phyloP scores from a whole-genome alignment of 768 basidiomycete genomes.

The Mrakia frigida region DNA sequence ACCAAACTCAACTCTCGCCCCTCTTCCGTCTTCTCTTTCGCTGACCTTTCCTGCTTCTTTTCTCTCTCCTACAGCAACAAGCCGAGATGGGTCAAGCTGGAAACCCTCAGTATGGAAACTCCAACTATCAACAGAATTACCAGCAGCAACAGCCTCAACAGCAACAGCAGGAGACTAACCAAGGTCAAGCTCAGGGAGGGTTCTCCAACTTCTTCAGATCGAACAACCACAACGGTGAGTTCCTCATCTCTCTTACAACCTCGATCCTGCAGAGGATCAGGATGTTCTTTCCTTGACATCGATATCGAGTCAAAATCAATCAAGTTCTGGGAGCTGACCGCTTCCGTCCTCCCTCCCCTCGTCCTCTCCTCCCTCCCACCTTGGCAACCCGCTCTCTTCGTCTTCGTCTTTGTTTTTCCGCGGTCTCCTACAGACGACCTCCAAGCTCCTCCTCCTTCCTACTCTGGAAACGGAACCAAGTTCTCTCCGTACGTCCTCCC shows the following conservation, averaged over 20 bases:
- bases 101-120: neutral
- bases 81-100: slow-evolving; percentile 5
- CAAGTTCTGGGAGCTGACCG: neutral
- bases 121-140: neutral
- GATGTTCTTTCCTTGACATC: no score
- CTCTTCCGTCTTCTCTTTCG: no score
- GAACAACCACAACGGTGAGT: neutral
- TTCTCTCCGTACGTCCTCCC: neutral
- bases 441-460: neutral
- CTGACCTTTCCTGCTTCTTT: no score
- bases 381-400: no score
- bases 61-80: neutral
- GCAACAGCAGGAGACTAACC: no score
- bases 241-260: no score
- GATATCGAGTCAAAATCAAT: neutral
- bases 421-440: neutral
- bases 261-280: no score
- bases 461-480: neutral
- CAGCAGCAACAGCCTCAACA: neutral
- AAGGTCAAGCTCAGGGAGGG: neutral
- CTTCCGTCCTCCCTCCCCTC: no score
- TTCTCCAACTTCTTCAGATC: slow-evolving; percentile 4
- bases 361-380: no score
- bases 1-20: no score
- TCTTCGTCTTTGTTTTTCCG: no score